Evolutionary conservation across 2,329 filamentous ascomycete genomes (phyloP), one percentile per base, ranked within the genome.

Genomic region (Chaetomium olivaceum): DNA sequence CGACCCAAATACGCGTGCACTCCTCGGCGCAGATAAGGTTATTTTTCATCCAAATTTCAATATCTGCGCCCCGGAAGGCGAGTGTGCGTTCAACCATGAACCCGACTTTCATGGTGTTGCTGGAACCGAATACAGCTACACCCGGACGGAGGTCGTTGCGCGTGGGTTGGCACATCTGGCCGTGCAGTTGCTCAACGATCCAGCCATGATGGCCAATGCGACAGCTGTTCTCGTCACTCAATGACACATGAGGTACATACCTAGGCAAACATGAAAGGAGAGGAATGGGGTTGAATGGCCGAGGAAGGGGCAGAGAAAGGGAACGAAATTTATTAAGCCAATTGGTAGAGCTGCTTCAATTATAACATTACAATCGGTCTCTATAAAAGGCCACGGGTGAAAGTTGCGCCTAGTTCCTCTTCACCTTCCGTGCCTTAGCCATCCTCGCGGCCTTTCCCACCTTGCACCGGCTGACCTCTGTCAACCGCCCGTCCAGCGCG

Each of bases 401-500:
- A 57, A 19, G 2, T 5, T 36, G 16, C 2, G 19, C 29, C 50
- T 31, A 54, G 16, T 27, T 29, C 6, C 58, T 29, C n/a, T 25
- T 54, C 4, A 23, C 55, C 36, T 43, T 61, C 43, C 63, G 51
- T 11, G 52, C 23, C 39, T 36, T 65, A 1, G 51, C 63, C 51
- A 21, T 60, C 16, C 57, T 46, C 1, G 29, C 27, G 2, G 62
- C 62, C 23, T 36, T 58, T 2, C 43, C 46, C 9, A 39, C 31
- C 43, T 65, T 65, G 43, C 63, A 65, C n/a, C 58, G 58, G 39
- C 58, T 65, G 11, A 57, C 58, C 0, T 21, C 23, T 31, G 54
- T 67, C 33, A 82, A 80, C 12, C 80, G 73, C 0, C 77, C 78
- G 36, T 82, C 80, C 5, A 81, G 68, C 65, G 73, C 70, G 39